Conservation (phyloP, 805 yeast genomes). For the Candida parachauliodes region DNA sequence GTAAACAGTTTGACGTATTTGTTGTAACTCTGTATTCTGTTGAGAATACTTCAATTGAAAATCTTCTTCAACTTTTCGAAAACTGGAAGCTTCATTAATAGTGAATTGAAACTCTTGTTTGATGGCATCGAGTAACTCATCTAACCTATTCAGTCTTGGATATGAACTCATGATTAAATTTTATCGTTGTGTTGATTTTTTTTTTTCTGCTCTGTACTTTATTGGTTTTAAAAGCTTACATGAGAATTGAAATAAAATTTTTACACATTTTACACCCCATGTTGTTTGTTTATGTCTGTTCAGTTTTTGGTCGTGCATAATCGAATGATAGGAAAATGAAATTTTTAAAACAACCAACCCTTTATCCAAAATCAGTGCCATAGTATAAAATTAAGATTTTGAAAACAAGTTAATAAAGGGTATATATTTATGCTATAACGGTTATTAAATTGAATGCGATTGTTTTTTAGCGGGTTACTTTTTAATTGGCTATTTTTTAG, state of each 20-base stretch:
- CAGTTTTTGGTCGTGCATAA: neutral
- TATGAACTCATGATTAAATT: slow-evolving; percentile 4
- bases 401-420: too few relatives aligned
- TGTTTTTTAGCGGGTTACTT: neutral
- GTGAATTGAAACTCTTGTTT: slow-evolving; percentile 87
- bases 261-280: neutral
- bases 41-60: slow-evolving; percentile 86
- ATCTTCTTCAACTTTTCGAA: slow-evolving; percentile 88
- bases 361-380: slow-evolving; percentile 1
- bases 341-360: neutral
- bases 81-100: slow-evolving; percentile 78
- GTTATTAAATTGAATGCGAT: too few relatives aligned
- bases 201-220: neutral
- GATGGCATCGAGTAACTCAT: slow-evolving; percentile 86
- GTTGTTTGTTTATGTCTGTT: too few relatives aligned
- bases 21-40: slow-evolving; percentile 90
- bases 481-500: neutral
- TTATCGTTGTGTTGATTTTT: slow-evolving; percentile 1
- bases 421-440: too few relatives aligned
- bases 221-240: neutral
- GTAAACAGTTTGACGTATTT: slow-evolving; percentile 87
- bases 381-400: too few relatives aligned
- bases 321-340: too few relatives aligned
- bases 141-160: slow-evolving; percentile 31
- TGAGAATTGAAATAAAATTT: neutral